These are phyloP conservation scores for Phylloporus sp. DNA, from an alignment of 768 basidiomycete genomes.

Conservation along the genomic window DNA sequence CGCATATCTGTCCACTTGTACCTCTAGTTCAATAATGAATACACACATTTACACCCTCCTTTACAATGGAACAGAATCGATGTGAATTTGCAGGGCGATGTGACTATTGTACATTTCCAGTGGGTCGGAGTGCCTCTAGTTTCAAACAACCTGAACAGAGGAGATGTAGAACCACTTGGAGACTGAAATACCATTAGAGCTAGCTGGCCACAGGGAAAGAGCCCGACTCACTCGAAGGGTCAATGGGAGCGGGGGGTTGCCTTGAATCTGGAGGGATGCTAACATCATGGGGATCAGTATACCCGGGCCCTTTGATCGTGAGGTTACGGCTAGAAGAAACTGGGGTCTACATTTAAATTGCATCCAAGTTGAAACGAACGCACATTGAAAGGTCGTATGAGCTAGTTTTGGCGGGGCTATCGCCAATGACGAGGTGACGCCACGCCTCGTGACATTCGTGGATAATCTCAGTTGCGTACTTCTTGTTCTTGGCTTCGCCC, in stretches of 20 bases:
- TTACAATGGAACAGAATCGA: not conserved
- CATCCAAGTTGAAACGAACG: constrained; percentile 26
- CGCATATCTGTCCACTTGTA: constrained; percentile 26
- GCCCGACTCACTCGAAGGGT: constrained; percentile 71
- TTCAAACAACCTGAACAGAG: constrained; percentile 76
- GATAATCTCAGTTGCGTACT: constrained; percentile 98
- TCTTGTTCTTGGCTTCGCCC: constrained; percentile 99
- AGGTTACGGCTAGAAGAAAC: constrained; percentile 64
- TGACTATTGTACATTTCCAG: not conserved
- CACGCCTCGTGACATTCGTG: constrained; percentile 99
- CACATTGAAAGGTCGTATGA: constrained; percentile 83
- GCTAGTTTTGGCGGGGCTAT: constrained; percentile 67
- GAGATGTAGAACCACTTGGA: constrained; percentile 96
- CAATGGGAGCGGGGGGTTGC: constrained; percentile 83
- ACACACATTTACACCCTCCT: not conserved
- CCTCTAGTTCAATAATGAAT: constrained; percentile 16
- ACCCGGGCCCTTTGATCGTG: constrained; percentile 67
- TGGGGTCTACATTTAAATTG: not conserved
- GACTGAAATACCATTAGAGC: constrained; percentile 42
- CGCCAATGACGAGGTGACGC: constrained; percentile 87
- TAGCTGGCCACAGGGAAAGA: not conserved
- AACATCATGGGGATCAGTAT: constrained; percentile 57
- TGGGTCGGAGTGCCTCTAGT: not conserved
- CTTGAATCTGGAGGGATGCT: constrained; percentile 73
- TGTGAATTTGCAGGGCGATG: constrained; percentile 3